Base-by-base conservation (phyloP, 768 basidiomycete species). In the Wakefieldia striispora region DNA sequence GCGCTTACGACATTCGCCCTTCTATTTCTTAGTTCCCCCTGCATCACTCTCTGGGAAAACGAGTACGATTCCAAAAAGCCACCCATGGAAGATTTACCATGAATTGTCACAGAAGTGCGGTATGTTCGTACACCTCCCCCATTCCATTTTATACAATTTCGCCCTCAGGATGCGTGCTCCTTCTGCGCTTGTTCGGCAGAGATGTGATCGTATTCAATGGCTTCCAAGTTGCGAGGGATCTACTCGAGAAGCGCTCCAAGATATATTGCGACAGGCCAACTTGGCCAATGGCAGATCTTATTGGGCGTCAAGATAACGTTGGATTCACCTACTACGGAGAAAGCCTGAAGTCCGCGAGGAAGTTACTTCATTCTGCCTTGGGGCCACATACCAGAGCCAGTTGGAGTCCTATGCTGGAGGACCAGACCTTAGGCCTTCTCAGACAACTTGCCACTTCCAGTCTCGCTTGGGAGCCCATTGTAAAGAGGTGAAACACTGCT, bases 201-300 rank as follows among this genome's bases (percentile, higher is more conserved):
- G 62, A 60, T 19, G 67, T 72, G 20, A 61, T 80, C 24, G 60
- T 80, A 40, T 57, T 81, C 26, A 80, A 76, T 55, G 69, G 68
- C 14, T 61, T 61, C 24, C 70, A 71, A 51, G 72, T 66, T 13
- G 73, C 68, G 0, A 54, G 64, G 20, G 76, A 77, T 40, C 65
- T 81, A 8, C 64, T 81, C 40, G 76, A 78, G 43, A 63, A 64
- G 34, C 71, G 76, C 6, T 73, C 75, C 14, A 59, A 58, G 17
- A 70, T 76, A 27, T 78, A 79, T 55, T 75, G 77, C 16, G 77
- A 76, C 56, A 72, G 80, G 13, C 79, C 80, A 3, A 66, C 65
- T 6, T 71, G 70, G 65, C 75, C 78, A 73, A 74, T 67, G 51
- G 64, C 71, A 44, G 70, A 70, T 6, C 53, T 79, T 23, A 75